A percentile compares a stretch with the other conserved stretches of the same genome.
These are phyloP conservation scores for Cyberlindnera maritima DNA, from an alignment of 805 yeast species.

Conservation along the genomic window DNA sequence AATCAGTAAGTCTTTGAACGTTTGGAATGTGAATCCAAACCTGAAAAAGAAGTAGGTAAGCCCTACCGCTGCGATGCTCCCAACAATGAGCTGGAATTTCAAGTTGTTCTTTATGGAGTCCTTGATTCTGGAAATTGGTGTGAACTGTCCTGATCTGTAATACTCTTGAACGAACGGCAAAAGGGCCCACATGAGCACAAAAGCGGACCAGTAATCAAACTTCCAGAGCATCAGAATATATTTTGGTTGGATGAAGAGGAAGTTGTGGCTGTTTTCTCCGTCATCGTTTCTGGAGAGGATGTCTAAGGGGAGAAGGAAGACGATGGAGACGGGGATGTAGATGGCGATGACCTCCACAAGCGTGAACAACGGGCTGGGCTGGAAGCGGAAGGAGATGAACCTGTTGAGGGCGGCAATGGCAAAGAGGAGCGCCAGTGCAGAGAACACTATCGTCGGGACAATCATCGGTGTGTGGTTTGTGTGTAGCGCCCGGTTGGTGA, in stretches of 20 bases:
- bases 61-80: slow-evolving; percentile 51
- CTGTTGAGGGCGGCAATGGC: slow-evolving; percentile 23
- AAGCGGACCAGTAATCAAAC: slow-evolving; percentile 76
- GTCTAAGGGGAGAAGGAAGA: slow-evolving; percentile 73
- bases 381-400: slow-evolving; percentile 17
- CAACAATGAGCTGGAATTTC: slow-evolving; percentile 57
- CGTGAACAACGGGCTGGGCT: slow-evolving; percentile 23
- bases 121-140: slow-evolving; percentile 41
- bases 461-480: too few species aligned
- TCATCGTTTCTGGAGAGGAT: slow-evolving; percentile 47
- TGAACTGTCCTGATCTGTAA: slow-evolving; percentile 66
- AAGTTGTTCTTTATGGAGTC: slow-evolving; percentile 59
- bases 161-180: slow-evolving; percentile 73
- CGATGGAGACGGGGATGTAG: slow-evolving; percentile 71
- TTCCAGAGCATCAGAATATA: slow-evolving; percentile 64
- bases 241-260: slow-evolving; percentile 48
- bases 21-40: slow-evolving; percentile 51
- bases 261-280: slow-evolving; percentile 22
- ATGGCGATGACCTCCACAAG: slow-evolving; percentile 48
- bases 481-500: too few species aligned
- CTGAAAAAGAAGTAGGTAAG: slow-evolving; percentile 56
- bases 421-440: slow-evolving; percentile 16
- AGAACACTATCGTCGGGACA: slow-evolving; percentile 21
- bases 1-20: slow-evolving; percentile 64
- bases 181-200: slow-evolving; percentile 72